Percentiles rank a stretch among this genome's conserved stretches.
Evolutionary conservation across 768 basidiomycete genomes (phyloP).

Genomic region (Tulasnella sp.): DNA sequence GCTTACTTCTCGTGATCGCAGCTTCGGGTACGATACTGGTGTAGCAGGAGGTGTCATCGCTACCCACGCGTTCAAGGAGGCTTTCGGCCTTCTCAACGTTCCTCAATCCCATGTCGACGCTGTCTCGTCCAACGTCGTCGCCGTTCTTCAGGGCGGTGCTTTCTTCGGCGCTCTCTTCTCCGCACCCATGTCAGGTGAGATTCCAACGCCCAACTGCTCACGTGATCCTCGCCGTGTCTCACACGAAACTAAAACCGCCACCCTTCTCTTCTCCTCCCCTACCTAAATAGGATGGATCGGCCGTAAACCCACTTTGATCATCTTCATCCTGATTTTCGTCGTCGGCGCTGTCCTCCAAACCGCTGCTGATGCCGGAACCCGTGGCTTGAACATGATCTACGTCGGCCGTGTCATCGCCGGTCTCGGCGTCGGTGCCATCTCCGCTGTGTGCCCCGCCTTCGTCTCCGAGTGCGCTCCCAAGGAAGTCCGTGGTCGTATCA

Average conservation of each 20-base stretch:
- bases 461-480: slow-evolving; percentile 87
- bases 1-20: not conserved
- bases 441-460: slow-evolving; percentile 75
- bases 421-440: slow-evolving; percentile 77
- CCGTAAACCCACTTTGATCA: slow-evolving; percentile 58
- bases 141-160: slow-evolving; percentile 80
- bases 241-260: not conserved
- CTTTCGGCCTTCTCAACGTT: slow-evolving; percentile 54
- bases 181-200: slow-evolving; percentile 63
- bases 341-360: slow-evolving; percentile 75
- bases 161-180: slow-evolving; percentile 82
- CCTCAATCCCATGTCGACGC: slow-evolving; percentile 44
- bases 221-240: not conserved
- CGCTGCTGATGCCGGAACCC: slow-evolving; percentile 49
- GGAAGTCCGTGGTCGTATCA: slow-evolving; percentile 78
- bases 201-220: not conserved
- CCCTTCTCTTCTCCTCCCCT: not conserved
- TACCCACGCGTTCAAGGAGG: slow-evolving; percentile 53
- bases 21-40: slow-evolving; percentile 43
- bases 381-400: slow-evolving; percentile 67
- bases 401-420: slow-evolving; percentile 76
- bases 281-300: slow-evolving; percentile 55
- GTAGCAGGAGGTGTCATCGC: slow-evolving; percentile 66
- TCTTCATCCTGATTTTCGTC: slow-evolving; percentile 58
- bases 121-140: slow-evolving; percentile 79